Base-by-base conservation (phyloP, 352 stramenopile genomes). In the Globisporangium viniferum region DNA sequence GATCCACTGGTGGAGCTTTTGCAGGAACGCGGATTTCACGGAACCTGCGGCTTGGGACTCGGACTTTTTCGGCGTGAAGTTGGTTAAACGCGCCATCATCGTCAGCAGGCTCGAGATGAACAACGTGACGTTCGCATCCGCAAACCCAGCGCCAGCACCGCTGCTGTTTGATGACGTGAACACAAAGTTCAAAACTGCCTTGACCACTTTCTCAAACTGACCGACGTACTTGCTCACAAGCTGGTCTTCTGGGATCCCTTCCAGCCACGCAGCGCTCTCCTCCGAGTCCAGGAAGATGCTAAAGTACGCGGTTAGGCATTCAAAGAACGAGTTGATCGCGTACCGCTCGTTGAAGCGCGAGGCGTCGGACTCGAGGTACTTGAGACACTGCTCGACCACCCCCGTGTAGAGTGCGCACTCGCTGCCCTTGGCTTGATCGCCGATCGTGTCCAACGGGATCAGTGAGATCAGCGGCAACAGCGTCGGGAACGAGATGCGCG, bases 401-500 rank as follows among this genome's bases (percentile, higher is more conserved):
- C 83, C 76, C 8, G 72, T 78, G 68, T 93, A 95, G 14, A 92
- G 39, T 18, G 64, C 71, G 62, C 80, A 89, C 5, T 73, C 59
- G 2, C 76, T 73, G 3, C 73, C 80, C 48, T 71, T 70, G 24
- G 27, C 24, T 33, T 66, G 44, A 61, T 92, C 80, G 18, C 87
- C 66, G 15, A 84, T 72, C 0, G 89, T 73, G 36, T 80, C 72
- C 46, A 93, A 66, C 5, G 88, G 88, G n/a, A 94, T 67, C 69
- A 90, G 73, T 36, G 88, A 92, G 51, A 95, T 67, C 33, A 95
- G 67, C 2, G 88, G 88, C 36, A 95, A 61, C 31, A 95, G 58
- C 3, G 79, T 89, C 1, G 83, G 81, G 41, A 92, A 92, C 24
- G 86, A 94, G 1, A 75, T 76, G 18, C 70, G 69, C n/a, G 82